A percentile compares a stretch with the other conserved stretches of the same genome.
These are phyloP conservation scores for Parastagonospora nodorum DNA, from an alignment of 2,329 filamentous ascomycete genomes.

Conservation along the genomic window DNA sequence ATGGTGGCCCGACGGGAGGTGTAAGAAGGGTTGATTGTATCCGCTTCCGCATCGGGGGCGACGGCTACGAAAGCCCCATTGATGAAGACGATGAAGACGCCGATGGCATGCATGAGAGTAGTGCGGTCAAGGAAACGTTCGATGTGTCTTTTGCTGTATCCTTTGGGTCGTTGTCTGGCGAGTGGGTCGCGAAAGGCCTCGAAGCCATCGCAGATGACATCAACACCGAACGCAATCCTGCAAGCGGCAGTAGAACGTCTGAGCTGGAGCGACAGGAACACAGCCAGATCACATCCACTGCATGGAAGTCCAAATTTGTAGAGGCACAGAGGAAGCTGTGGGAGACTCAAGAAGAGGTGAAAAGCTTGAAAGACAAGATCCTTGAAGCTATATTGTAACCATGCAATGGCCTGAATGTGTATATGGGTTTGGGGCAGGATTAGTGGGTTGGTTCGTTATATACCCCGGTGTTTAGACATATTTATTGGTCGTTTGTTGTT, in stretches of 20 bases:
- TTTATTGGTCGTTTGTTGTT: conserved; percentile 2
- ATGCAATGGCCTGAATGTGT: conserved; percentile 1
- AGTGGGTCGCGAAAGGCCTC: conserved; percentile 51
- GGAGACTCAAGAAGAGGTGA: conserved; percentile 43
- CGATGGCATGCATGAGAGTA: conserved; percentile 16
- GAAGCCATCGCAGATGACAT: conserved; percentile 13
- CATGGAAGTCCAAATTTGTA: conserved; percentile 43
- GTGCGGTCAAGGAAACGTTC: conserved; percentile 46
- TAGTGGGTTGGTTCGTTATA: conserved; percentile 27
- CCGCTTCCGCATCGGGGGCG: conserved; percentile 48
- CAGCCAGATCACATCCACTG: conserved; percentile 19
- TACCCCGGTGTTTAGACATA: conserved; percentile 29
- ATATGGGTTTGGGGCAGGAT: conserved; percentile 6
- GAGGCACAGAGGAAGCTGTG: conserved; percentile 41
- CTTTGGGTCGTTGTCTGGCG: conserved; percentile 49
- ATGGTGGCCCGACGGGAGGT: conserved; percentile 36
- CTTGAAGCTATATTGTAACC: conserved; percentile 45
- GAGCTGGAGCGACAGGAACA: conserved; percentile 17
- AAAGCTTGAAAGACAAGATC: conserved; percentile 43
- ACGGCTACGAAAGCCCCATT: conserved; percentile 48
- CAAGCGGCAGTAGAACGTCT: background rate
- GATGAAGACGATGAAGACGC: conserved; percentile 47
- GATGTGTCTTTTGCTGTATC: conserved; percentile 51
- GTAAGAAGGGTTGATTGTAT: conserved; percentile 50
- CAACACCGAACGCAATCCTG: conserved; percentile 3